Conservation (phyloP, 2,329 filamentous ascomycete genomes). For the Domatiomyces globalis region DNA sequence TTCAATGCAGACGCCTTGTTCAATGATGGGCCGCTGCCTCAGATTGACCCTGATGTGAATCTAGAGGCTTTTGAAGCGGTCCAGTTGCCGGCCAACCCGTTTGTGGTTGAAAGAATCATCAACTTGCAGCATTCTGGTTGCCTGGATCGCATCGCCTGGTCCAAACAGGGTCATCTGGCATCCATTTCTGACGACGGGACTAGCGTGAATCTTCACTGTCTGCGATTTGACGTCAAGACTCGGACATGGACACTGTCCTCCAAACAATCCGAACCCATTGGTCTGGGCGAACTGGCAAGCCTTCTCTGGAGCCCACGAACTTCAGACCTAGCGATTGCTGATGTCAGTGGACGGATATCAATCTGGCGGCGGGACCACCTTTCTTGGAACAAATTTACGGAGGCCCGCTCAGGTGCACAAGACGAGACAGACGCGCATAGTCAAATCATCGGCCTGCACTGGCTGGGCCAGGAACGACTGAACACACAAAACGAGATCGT, state of each 20-base stretch:
- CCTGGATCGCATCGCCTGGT: conserved; percentile 13
- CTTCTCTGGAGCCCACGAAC: conserved; percentile 66
- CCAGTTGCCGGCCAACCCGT: conserved; percentile 6
- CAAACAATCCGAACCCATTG: conserved; percentile 8
- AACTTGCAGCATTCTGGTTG: conserved; percentile 12
- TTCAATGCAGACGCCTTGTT: conserved; percentile 12
- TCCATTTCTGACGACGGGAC: conserved; percentile 14
- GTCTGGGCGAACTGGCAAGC: conserved; percentile 40
- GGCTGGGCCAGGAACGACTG: conserved; percentile 51
- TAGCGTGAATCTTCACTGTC: conserved; percentile 10
- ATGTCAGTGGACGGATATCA: conserved; percentile 61
- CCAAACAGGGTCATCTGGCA: conserved; percentile 14
- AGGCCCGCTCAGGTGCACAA: conserved; percentile 47
- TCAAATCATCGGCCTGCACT: conserved; percentile 69
- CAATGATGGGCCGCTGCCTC: conserved; percentile 2
- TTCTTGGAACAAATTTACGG: conserved; percentile 57
- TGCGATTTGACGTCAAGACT: conserved; percentile 7
- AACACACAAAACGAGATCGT: conserved; percentile 20
- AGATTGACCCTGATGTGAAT: conserved; percentile 5
- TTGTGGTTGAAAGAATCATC: conserved; percentile 8
- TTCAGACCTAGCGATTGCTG: conserved; percentile 70
- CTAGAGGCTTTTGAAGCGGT: conserved; percentile 8
- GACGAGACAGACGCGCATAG: conserved; percentile 62
- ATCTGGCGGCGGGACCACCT: conserved; percentile 54
- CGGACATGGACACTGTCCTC: conserved; percentile 8